Evolutionary conservation across 352 stramenopile species (phyloP).

Genomic region (Heterotrichella gracilis): DNA sequence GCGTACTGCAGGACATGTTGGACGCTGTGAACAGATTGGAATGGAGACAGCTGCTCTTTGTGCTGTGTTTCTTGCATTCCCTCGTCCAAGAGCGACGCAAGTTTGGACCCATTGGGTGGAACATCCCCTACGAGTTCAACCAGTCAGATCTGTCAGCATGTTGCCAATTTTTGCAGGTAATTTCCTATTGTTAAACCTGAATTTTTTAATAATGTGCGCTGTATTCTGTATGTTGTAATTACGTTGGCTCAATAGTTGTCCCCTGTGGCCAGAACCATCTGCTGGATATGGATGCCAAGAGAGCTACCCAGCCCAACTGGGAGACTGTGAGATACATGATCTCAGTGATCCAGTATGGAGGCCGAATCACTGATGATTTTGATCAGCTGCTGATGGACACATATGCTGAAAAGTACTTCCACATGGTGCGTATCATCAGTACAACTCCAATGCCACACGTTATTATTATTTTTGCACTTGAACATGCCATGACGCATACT

Average conservation of each 20-base stretch:
- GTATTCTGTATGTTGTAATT: too few relatives aligned
- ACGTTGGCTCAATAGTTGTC: too few relatives aligned
- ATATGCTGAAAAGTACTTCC: conserved; percentile 74
- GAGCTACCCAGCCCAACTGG: conserved; percentile 84
- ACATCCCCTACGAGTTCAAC: conserved; percentile 94
- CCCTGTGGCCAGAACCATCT: too few relatives aligned
- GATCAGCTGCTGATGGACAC: conserved; percentile 80
- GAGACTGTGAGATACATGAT: conserved; percentile 94
- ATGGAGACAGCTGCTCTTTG: conserved; percentile 78
- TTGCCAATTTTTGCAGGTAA: conserved; percentile 84
- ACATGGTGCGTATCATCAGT: too few relatives aligned
- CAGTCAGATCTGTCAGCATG: conserved; percentile 79
- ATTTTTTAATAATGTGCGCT: too few relatives aligned
- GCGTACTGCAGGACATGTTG: too few relatives aligned
- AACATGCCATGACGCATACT: too few relatives aligned
- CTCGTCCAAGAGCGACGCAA: conserved; percentile 89
- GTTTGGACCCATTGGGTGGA: conserved; percentile 81
- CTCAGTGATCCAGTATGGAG: conserved; percentile 79
- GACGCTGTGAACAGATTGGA: too few relatives aligned
- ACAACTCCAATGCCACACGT: too few relatives aligned
- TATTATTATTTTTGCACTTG: too few relatives aligned
- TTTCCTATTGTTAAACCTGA: too few relatives aligned
- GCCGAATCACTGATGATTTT: conserved; percentile 93
- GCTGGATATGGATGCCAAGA: too few relatives aligned
- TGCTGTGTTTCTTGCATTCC: conserved; percentile 84